Evolutionary conservation across 208 protist genomes (phyloP), one percentile per base, ranked within the genome.

Genomic region (Crithidia fasciculata): DNA sequence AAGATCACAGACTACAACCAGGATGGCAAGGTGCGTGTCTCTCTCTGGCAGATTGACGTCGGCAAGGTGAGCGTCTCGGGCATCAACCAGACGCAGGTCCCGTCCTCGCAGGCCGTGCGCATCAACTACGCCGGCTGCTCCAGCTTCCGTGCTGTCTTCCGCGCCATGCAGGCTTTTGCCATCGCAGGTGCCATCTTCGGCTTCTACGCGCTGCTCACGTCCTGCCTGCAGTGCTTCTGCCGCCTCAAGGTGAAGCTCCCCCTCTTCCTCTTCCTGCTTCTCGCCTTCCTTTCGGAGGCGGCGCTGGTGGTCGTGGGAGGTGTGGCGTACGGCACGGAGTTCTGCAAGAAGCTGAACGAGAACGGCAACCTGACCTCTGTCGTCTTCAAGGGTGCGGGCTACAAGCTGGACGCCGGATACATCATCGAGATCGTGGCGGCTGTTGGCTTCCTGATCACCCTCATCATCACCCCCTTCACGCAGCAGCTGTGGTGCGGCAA

Each of bases 401-500:
- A 85, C 76, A 83, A 78, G 60, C 47, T 90, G 58, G 74, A 64
- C 56, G 41, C 44, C 0, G 74, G 61, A 55, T 87, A 84, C 61
- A 72, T 84, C 49, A 59, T 90, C 28, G 76, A 87, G n/a, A 82
- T 90, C 41, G 68, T 86, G 5, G 58, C 82, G 4, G 41, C 70
- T 8, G 58, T 74, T 3, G 77, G 68, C 36, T 87, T 78, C 53
- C 18, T 82, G 0, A 62, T 87, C 36, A 75, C 71, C 52, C 60
- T 81, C n/a, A 68, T 90, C 54, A 45, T 90, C 52, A 71, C 74
- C 16, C 79, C 80, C 8, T 90, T 86, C 60, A 84, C 85, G 1
- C 82, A 85, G 77, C 69, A 86, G 60, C 78, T 87, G 53, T 83
- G 79, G 78, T 85, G 78, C 59, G 85, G 82, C 37, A 87, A 84